Evolutionary conservation across 2,329 filamentous ascomycete species (phyloP), one percentile per base, ranked within the genome.

Genomic region (Colletotrichum sp.): DNA sequence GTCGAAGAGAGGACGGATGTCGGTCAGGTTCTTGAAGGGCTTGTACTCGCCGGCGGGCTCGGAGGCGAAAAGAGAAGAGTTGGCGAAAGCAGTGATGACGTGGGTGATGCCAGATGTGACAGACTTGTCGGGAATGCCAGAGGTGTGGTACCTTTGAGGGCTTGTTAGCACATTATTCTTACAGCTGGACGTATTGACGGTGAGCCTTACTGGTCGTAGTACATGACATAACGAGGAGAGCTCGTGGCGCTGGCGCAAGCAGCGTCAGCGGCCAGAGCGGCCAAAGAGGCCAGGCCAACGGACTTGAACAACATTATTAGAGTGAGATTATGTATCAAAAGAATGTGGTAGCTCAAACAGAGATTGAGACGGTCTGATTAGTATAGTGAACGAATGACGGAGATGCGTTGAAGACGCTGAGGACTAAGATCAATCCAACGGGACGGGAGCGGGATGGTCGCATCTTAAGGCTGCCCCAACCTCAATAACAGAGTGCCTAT

Each of bases 61-160:
- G 0, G 83, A 85, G 64, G 86, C 88, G 81, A 92, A 92, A 10
- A 86, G 80, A 4, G 85, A 84, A 0, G 89, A 89, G 67, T 84
- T 84, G 66, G 91, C 90, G 76, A 92, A 92, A 3, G 87, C 86
- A 77, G 90, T 89, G 75, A 90, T 87, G 34, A 91, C 90, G 78
- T 92, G 87, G 28, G 88, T 91, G 77, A 92, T 86, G 30, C 86
- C 83, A 3, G 83, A 78, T 0, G 87, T 88, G 28, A 86, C 76
- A 2, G 82, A 78, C 57, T 81, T 84, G 74, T 81, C 57, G 0
- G 84, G 88, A 0, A 88, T 81, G 14, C 78, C 81, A 4, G 77
- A 75, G 2, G 78, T 84, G 74, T 90, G 87, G 71, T 82, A 89
- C 81, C 87, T 89, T 14, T 4, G 16, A 24, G 24, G 12, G 7